Evolutionary conservation across 2,329 filamentous ascomycete species (phyloP).

Genomic region (Botrytis deweyae): DNA sequence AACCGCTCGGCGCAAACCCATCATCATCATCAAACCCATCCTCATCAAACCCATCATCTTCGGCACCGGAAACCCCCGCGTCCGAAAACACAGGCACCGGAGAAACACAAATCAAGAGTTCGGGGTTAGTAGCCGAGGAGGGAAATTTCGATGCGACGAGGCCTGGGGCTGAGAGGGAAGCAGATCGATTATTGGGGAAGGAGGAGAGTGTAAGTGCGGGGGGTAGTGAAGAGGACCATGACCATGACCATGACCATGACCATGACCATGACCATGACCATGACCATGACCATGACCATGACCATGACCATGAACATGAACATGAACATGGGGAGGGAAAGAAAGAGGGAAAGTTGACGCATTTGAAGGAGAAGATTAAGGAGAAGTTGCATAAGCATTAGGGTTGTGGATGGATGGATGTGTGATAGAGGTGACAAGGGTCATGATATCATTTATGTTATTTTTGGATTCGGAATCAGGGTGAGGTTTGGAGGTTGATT

Average conservation of each 20-base stretch:
- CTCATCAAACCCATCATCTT: no score
- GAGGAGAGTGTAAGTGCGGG: not conserved
- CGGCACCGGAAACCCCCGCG: no score
- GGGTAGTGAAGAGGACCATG: slow-evolving; percentile 23
- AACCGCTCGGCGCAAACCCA: not conserved
- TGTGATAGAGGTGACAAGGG: no score
- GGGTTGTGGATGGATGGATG: not conserved
- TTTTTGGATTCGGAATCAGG: not conserved
- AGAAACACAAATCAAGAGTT: slow-evolving; percentile 51
- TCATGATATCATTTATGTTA: not conserved
- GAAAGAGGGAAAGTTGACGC: slow-evolving; percentile 47
- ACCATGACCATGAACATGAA: no score
- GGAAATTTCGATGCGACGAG: slow-evolving; percentile 65
- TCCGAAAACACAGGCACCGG: not conserved
- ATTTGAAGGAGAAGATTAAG: slow-evolving; percentile 65
- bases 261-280: no score
- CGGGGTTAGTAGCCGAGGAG: slow-evolving; percentile 61
- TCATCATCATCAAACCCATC: no score
- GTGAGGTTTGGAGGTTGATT: not conserved
- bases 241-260: not conserved
- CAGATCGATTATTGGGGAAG: slow-evolving; percentile 51
- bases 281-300: not conserved
- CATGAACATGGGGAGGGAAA: slow-evolving; percentile 24
- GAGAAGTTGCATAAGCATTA: slow-evolving; percentile 57
- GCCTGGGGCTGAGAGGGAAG: slow-evolving; percentile 64